Evolutionary conservation across 192 early-diverging fungal genomes (phyloP).

Genomic region (Linnemannia schmuckeri): DNA sequence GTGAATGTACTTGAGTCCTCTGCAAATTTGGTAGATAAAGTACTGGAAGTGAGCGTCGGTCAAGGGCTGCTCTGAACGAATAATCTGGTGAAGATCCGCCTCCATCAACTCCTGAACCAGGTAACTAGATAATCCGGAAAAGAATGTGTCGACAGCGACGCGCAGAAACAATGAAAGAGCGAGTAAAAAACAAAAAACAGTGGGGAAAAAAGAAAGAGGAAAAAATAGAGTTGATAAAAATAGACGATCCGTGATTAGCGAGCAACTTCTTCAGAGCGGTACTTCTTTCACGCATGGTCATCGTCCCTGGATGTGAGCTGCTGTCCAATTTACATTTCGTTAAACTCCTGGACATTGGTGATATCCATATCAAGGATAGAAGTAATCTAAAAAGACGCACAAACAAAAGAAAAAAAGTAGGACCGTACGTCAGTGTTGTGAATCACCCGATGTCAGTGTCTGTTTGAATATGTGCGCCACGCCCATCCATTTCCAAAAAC

Average conservation of each 20-base stretch:
- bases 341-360: constrained; percentile 87
- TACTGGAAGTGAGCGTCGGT: constrained; percentile 98
- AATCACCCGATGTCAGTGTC: not conserved
- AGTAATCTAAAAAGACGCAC: constrained; percentile 73
- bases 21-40: constrained; percentile 97
- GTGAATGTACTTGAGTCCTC: constrained; percentile 99
- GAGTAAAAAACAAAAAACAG: constrained; percentile 6
- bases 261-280: not conserved
- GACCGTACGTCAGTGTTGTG: constrained; percentile 7
- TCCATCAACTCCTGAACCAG: constrained; percentile 99
- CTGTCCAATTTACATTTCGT: constrained; percentile 79
- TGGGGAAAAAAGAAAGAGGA: constrained; percentile 12
- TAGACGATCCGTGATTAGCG: constrained; percentile 8
- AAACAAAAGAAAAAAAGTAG: not conserved
- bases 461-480: not conserved
- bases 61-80: constrained; percentile 92
- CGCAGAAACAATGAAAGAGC: not conserved
- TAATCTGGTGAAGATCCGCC: constrained; percentile 98
- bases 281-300: not conserved
- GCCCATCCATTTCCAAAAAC: not conserved
- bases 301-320: not conserved
- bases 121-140: constrained; percentile 61
- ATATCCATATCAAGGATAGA: constrained; percentile 92
- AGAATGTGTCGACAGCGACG: not conserved
- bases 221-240: constrained; percentile 25